Evolutionary conservation across 202 grass and related monocot genomes (phyloP).

Genomic region (Cymbopogon flexuosus): DNA sequence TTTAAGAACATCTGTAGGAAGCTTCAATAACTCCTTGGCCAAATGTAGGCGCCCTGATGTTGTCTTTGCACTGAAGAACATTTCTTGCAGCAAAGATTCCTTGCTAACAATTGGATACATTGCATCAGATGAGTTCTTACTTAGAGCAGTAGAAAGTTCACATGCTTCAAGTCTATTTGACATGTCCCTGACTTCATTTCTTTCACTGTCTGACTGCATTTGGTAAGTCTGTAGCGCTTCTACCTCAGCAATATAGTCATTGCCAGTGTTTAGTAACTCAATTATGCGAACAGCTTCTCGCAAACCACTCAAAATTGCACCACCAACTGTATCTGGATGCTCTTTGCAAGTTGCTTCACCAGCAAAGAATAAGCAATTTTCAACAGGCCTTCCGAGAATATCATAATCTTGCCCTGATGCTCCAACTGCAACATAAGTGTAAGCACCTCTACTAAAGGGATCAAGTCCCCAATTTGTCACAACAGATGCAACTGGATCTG

Average conservation of each 20-base stretch:
- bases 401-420: slow-evolving; percentile 91
- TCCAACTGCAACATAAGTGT: slow-evolving; percentile 92
- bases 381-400: slow-evolving; percentile 85
- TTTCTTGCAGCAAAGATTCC: slow-evolving; percentile 79
- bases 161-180: slow-evolving; percentile 78
- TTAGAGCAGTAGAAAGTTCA: slow-evolving; percentile 63
- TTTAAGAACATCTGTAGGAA: slow-evolving; percentile 66
- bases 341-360: slow-evolving; percentile 99
- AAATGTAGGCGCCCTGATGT: slow-evolving; percentile 87
- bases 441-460: slow-evolving; percentile 94
- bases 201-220: slow-evolving; percentile 76
- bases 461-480: slow-evolving; percentile 98
- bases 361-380: slow-evolving; percentile 92
- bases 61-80: slow-evolving; percentile 90
- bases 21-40: slow-evolving; percentile 73
- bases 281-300: slow-evolving; percentile 93
- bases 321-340: slow-evolving; percentile 98
- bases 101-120: slow-evolving; percentile 55
- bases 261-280: slow-evolving; percentile 60
- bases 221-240: slow-evolving; percentile 72
- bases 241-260: slow-evolving; percentile 81
- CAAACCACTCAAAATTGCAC: slow-evolving; percentile 97
- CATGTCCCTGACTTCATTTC: slow-evolving; percentile 87
- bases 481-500: slow-evolving; percentile 84
- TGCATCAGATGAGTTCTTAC: slow-evolving; percentile 57